Evolutionary conservation across 1,284 basidiomycete species (phyloP).

Genomic region (Cutaneotrichosporon dermatis): DNA sequence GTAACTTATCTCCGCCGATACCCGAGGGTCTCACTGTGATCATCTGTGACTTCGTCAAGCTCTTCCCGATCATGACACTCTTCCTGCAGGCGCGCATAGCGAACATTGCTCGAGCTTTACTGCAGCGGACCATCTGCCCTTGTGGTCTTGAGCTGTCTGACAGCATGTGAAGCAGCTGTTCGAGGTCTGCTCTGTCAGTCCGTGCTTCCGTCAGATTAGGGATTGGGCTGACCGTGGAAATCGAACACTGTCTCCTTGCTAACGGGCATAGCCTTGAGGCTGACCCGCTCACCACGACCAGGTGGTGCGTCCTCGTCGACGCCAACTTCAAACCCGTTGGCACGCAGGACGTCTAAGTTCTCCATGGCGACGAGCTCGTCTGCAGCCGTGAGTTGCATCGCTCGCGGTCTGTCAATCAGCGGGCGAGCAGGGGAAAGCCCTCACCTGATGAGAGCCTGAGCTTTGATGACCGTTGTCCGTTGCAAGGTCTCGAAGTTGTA

Average conservation of each 20-base stretch:
- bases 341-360: slow-evolving; percentile 70
- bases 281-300: slow-evolving; percentile 57
- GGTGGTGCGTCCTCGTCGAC: slow-evolving; percentile 56
- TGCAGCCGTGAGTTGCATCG: slow-evolving; percentile 77
- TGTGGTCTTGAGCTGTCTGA: slow-evolving; percentile 60
- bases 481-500: slow-evolving; percentile 93
- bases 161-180: slow-evolving; percentile 83
- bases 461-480: slow-evolving; percentile 76
- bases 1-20: neutral
- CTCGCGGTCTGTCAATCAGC: slow-evolving; percentile 58
- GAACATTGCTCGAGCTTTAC: slow-evolving; percentile 93
- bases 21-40: slow-evolving; percentile 55
- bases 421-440: slow-evolving; percentile 38
- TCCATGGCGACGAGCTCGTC: slow-evolving; percentile 87
- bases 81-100: slow-evolving; percentile 92
- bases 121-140: slow-evolving; percentile 78
- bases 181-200: slow-evolving; percentile 64
- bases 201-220: no score
- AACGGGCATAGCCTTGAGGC: slow-evolving; percentile 77
- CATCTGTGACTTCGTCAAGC: slow-evolving; percentile 76
- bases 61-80: slow-evolving; percentile 92
- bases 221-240: slow-evolving; percentile 54
- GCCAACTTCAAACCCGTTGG: slow-evolving; percentile 81
- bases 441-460: slow-evolving; percentile 75
- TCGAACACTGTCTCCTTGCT: slow-evolving; percentile 85